Conservation (phyloP, 2,329 filamentous ascomycete genomes). For the Raffaelea arxii region DNA sequence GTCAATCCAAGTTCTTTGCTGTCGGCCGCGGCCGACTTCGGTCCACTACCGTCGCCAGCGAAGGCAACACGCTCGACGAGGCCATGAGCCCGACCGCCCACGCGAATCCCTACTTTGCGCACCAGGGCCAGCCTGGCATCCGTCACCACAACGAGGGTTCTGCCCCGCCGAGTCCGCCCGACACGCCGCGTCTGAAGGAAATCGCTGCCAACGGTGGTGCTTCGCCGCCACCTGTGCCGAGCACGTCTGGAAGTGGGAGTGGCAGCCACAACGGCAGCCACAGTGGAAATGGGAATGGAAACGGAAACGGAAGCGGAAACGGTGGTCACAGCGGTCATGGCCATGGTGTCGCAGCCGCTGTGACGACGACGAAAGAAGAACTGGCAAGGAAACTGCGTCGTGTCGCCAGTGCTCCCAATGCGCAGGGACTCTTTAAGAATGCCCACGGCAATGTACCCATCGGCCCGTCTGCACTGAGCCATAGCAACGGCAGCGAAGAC, state of each 20-base stretch:
- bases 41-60: constrained; percentile 83
- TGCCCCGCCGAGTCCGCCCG: constrained; percentile 83
- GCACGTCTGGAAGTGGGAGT: no score
- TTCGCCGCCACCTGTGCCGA: no score
- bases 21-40: constrained; percentile 66
- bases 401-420: constrained; percentile 94
- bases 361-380: constrained; percentile 76
- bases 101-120: constrained; percentile 94
- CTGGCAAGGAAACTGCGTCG: constrained; percentile 83
- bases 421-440: constrained; percentile 76
- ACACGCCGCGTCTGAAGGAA: constrained; percentile 72
- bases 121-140: constrained; percentile 87
- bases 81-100: constrained; percentile 82
- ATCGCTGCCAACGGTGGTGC: constrained; percentile 51
- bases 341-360: constrained; percentile 4
- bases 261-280: no score
- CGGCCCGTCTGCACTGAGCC: neutral
- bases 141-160: constrained; percentile 93
- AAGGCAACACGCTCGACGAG: constrained; percentile 85
- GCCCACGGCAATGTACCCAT: constrained; percentile 28
- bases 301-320: no score
- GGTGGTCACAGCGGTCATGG: no score
- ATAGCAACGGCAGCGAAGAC: constrained; percentile 31
- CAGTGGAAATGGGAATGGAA: no score
- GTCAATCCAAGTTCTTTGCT: constrained; percentile 82